These are phyloP conservation scores for Mycosarcoma maydis DNA, from an alignment of 1,284 basidiomycete species.

Conservation along the genomic window DNA sequence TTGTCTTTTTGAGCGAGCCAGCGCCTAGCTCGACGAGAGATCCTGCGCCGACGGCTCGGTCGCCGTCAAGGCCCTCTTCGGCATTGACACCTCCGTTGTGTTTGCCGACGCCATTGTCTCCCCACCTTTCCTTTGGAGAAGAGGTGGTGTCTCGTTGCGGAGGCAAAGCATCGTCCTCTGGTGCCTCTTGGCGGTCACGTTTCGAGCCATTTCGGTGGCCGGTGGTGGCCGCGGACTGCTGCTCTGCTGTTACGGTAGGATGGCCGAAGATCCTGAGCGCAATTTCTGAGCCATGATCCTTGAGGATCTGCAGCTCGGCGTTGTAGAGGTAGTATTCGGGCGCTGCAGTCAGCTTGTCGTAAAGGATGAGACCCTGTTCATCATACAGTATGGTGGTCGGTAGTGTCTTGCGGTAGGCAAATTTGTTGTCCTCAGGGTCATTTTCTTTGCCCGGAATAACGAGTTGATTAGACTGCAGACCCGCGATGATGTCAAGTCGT, in stretches of 20 bases:
- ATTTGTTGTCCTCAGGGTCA: conserved; percentile 43
- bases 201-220: conserved; percentile 10
- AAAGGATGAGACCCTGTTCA: conserved; percentile 81
- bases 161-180: conserved; percentile 15
- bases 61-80: conserved; percentile 70
- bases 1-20: conserved; percentile 72
- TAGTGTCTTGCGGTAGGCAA: conserved; percentile 69
- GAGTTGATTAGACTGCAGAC: conserved; percentile 41
- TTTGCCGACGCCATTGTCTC: conserved; percentile 75
- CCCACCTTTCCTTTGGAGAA: conserved; percentile 68
- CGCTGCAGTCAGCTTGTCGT: conserved; percentile 71
- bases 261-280: conserved; percentile 64
- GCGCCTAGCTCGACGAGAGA: conserved; percentile 54
- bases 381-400: conserved; percentile 89
- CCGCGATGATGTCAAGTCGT: conserved; percentile 44
- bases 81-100: conserved; percentile 76
- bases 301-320: conserved; percentile 70
- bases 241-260: conserved; percentile 67
- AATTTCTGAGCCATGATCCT: conserved; percentile 70
- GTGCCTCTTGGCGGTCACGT: conserved; percentile 66
- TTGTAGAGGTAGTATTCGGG: conserved; percentile 88
- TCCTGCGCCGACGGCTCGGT: conserved; percentile 66
- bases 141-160: conserved; percentile 16
- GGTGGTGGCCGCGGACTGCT: background rate
- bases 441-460: conserved; percentile 49